Base-by-base conservation (phyloP, 306 rosid genomes). In the Prunus dulcis region DNA sequence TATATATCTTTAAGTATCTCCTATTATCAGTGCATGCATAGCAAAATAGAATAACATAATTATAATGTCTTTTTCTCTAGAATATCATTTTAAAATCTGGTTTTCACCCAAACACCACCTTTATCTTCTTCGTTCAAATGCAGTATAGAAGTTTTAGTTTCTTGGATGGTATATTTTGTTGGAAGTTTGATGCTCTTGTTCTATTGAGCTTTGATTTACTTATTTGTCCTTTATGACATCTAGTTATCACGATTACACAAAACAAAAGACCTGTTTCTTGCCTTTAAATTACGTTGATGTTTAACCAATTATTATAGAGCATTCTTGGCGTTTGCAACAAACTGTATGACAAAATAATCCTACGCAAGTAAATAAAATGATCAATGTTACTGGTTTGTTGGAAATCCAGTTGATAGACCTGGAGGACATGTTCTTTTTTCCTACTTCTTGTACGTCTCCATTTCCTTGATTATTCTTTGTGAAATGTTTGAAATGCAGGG, bases 401-500 rank as follows among this genome's bases (percentile, higher is more conserved):
- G 20, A 12, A 45, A 74, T 45, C 6, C 27, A 17, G 41, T 47
- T 25, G 74, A 15, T 72, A 38, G 74, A 46, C 60, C 15, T 43
- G 28, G 25, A 53, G 75, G 43, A 55, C 13, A 55, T 55, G 13
- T 55, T 19, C 61, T 56, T 56, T 19, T 47, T 73, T 20, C 30
- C 47, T 2, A 2, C 25, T n/a, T 45, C 32, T 12, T 28, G 38
- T 57, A n/a, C 25, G 32, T 12, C 51, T 17, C n/a, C 10, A 15
- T 63, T 58, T 22, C 23, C 34, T 60, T 32, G 2, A 7, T 38
- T 38, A 15, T 50, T 47, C 61, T 20, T 57, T 51, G 5, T 69
- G 53, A 73, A 12, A 64, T 49, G 49, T 23, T 55, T 62, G 77
- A 80, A 71, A 13, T 79, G 84, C 90, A 93, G 97, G 93, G 93